Conservation (phyloP, 805 yeast species). For the Teunomyces atbi region DNA sequence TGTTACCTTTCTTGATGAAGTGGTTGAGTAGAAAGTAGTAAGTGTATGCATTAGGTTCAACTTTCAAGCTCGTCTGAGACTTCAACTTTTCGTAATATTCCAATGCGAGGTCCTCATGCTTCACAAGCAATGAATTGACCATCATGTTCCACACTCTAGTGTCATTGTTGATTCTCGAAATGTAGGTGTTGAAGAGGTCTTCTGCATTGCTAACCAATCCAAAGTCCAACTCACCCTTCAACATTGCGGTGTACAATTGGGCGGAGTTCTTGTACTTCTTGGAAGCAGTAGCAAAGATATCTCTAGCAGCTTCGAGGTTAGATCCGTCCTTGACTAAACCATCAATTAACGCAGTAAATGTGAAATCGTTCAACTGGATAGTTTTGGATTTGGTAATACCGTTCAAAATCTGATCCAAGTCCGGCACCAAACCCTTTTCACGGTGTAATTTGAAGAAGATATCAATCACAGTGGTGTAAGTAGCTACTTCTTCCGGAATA, state of each 20-base stretch:
- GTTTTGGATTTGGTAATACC: constrained; percentile 34
- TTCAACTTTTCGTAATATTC: constrained; percentile 38
- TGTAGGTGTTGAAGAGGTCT: constrained; percentile 32
- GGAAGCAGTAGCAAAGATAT: constrained; percentile 43
- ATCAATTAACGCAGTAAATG: constrained; percentile 52
- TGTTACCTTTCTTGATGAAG: constrained; percentile 32
- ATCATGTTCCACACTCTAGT: constrained; percentile 43
- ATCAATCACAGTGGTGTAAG: constrained; percentile 61
- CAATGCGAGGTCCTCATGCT: constrained; percentile 39
- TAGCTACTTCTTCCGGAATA: constrained; percentile 57
- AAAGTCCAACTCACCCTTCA: constrained; percentile 43
- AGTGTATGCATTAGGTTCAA: constrained; percentile 49
- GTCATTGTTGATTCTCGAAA: constrained; percentile 33
- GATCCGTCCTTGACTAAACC: constrained; percentile 50
- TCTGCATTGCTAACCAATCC: constrained; percentile 37
- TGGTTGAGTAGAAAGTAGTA: constrained; percentile 46
- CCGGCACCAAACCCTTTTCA: constrained; percentile 43
- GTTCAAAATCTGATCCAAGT: constrained; percentile 38
- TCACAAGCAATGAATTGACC: constrained; percentile 28
- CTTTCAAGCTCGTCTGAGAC: constrained; percentile 15
- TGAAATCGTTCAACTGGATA: constrained; percentile 41
- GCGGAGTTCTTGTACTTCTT: constrained; percentile 29
- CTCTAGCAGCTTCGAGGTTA: constrained; percentile 51
- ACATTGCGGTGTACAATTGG: constrained; percentile 45
- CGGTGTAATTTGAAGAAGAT: constrained; percentile 46